Conservation (phyloP, 257 asterid genomes). For the Rubia yunnanensis region DNA sequence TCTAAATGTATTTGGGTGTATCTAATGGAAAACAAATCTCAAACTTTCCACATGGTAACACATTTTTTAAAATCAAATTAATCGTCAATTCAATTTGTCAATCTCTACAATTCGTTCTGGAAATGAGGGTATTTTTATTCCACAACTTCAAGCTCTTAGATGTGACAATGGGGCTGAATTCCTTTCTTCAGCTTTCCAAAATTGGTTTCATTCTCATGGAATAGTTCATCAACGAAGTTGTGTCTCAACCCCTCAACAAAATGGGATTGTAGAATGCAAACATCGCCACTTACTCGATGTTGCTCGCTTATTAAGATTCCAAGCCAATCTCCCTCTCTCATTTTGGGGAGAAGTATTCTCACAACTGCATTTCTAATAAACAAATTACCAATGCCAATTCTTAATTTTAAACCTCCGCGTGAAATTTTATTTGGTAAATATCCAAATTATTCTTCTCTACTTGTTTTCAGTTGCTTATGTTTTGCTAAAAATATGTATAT, state of each 20-base stretch:
- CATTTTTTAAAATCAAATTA: background rate
- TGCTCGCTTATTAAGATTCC: background rate
- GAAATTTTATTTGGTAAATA: background rate
- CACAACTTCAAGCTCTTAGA: background rate
- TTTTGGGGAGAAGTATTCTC: slow-evolving; percentile 3
- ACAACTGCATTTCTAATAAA: background rate
- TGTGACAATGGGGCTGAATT: background rate
- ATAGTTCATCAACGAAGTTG: background rate
- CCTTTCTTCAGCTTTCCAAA: background rate
- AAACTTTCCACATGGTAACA: background rate
- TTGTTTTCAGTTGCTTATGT: too few relatives aligned
- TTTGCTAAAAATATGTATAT: background rate
- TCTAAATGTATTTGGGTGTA: background rate
- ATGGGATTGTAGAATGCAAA: background rate
- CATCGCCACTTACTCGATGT: background rate
- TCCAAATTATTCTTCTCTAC: too few relatives aligned
- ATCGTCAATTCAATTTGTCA: background rate
- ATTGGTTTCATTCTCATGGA: background rate
- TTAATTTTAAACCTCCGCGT: background rate
- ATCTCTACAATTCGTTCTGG: background rate
- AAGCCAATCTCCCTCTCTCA: background rate
- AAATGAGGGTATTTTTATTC: background rate
- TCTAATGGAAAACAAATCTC: background rate
- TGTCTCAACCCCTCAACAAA: background rate
- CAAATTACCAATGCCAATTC: background rate